These are phyloP conservation scores for Allium fistulosum DNA, from an alignment of 106 monocot species.

Conservation along the genomic window DNA sequence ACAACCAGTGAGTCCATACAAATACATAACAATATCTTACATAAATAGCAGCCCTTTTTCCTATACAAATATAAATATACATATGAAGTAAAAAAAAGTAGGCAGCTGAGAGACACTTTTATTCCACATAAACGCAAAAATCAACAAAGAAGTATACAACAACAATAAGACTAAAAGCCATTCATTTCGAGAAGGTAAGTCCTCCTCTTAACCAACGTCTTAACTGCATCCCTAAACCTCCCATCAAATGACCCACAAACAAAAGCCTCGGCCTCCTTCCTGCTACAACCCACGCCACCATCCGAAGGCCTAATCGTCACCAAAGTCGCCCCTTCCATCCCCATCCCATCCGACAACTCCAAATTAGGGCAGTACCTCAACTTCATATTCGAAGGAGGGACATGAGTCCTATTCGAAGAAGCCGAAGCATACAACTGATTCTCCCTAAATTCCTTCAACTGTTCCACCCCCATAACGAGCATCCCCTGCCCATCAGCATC, in stretches of 20 bases:
- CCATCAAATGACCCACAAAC: conserved; percentile 59
- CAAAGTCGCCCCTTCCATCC: conserved; percentile 70
- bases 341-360: conserved; percentile 52
- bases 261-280: conserved; percentile 61
- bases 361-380: conserved; percentile 61
- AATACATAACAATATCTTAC: too few relatives aligned
- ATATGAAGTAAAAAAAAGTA: too few relatives aligned
- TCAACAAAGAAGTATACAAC: too few relatives aligned
- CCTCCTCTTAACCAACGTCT: conserved; percentile 47
- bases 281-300: conserved; percentile 7
- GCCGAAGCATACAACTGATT: conserved; percentile 63
- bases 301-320: conserved; percentile 70
- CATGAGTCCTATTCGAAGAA: conserved; percentile 64
- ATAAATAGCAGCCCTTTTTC: too few relatives aligned
- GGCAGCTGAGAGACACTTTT: too few relatives aligned
- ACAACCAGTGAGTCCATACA: too few relatives aligned
- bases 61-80: too few relatives aligned
- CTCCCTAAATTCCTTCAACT: conserved; percentile 80
- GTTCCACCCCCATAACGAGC: conserved; percentile 53
- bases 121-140: too few relatives aligned
- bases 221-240: conserved; percentile 42
- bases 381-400: conserved; percentile 84
- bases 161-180: conserved; percentile 44
- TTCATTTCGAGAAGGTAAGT: conserved; percentile 87
- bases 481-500: conserved; percentile 87